Evolutionary conservation across 1,139 yeast species (phyloP).

Genomic region (Pneumocystis oryctolagi): DNA sequence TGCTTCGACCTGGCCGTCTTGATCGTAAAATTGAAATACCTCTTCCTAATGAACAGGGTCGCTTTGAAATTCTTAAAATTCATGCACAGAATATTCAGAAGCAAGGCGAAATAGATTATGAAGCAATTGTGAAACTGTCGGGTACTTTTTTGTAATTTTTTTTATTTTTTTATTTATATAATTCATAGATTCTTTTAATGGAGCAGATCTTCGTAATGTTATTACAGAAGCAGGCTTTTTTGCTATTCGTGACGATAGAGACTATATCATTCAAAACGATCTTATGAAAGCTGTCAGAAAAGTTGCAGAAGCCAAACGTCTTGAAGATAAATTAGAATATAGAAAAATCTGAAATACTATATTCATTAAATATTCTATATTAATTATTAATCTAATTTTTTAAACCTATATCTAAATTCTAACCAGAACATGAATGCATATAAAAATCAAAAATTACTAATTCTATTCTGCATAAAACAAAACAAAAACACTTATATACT

Average conservation of each 20-base stretch:
- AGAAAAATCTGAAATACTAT: conserved; percentile 20
- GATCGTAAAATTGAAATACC: conserved; percentile 95
- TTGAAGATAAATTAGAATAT: conserved; percentile 91
- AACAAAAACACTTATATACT: background rate
- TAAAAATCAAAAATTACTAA: background rate
- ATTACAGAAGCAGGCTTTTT: conserved; percentile 98
- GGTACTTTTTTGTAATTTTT: background rate
- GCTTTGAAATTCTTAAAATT: conserved; percentile 86
- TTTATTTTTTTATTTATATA: conserved; percentile 13
- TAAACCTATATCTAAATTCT: background rate
- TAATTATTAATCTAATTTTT: background rate
- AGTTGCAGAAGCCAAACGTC: conserved; percentile 90
- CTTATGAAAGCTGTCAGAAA: conserved; percentile 95
- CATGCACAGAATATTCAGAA: conserved; percentile 77
- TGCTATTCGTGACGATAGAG: conserved; percentile 95
- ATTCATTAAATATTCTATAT: background rate
- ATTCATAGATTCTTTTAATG: conserved; percentile 83
- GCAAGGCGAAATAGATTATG: conserved; percentile 93
- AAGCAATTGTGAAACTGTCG: conserved; percentile 83
- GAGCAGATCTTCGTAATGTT: conserved; percentile 96
- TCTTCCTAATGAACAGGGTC: conserved; percentile 91
- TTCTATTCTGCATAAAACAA: background rate
- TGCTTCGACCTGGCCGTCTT: conserved; percentile 93
- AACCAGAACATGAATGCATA: background rate
- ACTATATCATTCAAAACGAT: conserved; percentile 83